Evolutionary conservation across 2,329 filamentous ascomycete genomes (phyloP).

Genomic region (Sporothrix curviconia): DNA sequence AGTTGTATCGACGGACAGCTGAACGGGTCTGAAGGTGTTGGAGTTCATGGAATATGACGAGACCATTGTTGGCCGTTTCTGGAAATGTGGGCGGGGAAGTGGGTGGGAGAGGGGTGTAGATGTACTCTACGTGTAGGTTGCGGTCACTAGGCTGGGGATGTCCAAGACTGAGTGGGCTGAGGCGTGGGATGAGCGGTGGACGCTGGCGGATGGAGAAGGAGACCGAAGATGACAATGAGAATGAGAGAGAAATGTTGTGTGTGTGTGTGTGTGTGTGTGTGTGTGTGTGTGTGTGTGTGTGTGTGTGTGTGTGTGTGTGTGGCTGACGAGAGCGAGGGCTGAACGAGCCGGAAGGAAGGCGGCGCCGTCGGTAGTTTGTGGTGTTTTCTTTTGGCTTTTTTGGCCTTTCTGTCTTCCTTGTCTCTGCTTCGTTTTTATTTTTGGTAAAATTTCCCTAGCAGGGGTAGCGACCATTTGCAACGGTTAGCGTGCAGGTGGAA

Average conservation of each 20-base stretch:
- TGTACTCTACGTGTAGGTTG: not conserved
- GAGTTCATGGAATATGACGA: conserved; percentile 47
- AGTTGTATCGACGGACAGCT: conserved; percentile 46
- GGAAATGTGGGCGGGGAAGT: not conserved
- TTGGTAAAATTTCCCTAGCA: conserved; percentile 6
- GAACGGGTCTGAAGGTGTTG: conserved; percentile 42
- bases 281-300: no score
- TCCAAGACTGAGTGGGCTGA: conserved; percentile 3
- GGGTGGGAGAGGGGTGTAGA: not conserved
- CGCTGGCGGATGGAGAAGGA: not conserved
- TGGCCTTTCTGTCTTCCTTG: not conserved
- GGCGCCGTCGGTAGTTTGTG: not conserved
- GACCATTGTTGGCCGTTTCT: conserved; percentile 37
- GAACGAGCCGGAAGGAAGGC: conserved; percentile 14
- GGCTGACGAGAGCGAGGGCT: conserved; percentile 17
- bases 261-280: no score
- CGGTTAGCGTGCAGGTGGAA: conserved; percentile 10
- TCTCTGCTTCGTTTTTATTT: not conserved
- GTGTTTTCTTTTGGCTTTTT: not conserved
- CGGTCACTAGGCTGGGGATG: not conserved
- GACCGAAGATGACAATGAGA: not conserved
- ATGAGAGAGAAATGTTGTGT: not conserved
- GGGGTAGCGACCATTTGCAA: not conserved
- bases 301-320: conserved; percentile 8
- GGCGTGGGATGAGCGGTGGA: not conserved